These are phyloP conservation scores for Coemansia brasiliensis DNA, from an alignment of 192 early-diverging fungal species.

Conservation along the genomic window DNA sequence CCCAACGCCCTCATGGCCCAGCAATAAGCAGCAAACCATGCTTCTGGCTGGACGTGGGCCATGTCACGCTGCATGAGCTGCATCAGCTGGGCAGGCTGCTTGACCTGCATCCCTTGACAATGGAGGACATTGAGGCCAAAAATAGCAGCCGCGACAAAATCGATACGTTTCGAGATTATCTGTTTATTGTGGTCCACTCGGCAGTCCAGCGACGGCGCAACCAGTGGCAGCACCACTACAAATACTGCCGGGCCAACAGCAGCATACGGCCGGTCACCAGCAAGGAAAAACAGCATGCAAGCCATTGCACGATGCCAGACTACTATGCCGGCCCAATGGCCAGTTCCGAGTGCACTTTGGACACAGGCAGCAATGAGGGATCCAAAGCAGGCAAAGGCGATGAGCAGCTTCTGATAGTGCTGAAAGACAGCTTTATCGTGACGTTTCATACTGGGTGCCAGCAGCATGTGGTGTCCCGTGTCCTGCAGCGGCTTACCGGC, in stretches of 20 bases:
- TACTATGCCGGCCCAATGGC: not conserved
- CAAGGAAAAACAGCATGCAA: not conserved
- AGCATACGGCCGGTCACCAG: slow-evolving; percentile 6
- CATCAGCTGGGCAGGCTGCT: slow-evolving; percentile 61
- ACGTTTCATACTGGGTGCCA: slow-evolving; percentile 29
- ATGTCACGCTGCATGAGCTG: slow-evolving; percentile 61
- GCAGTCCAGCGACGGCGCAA: slow-evolving; percentile 1
- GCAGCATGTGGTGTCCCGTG: slow-evolving; percentile 13
- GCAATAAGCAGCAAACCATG: slow-evolving; percentile 13
- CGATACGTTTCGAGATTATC: slow-evolving; percentile 62
- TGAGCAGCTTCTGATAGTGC: slow-evolving; percentile 22
- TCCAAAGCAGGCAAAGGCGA: not conserved
- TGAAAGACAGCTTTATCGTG: slow-evolving; percentile 34
- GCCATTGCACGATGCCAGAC: not conserved
- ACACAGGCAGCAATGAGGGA: not conserved
- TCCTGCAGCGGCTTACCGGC: slow-evolving; percentile 30
- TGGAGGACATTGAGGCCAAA: slow-evolving; percentile 82
- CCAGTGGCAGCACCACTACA: slow-evolving; percentile 12
- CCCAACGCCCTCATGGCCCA: not conserved
- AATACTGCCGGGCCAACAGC: slow-evolving; percentile 15
- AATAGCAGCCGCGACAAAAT: slow-evolving; percentile 93
- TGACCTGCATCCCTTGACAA: slow-evolving; percentile 73
- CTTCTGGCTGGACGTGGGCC: slow-evolving; percentile 74
- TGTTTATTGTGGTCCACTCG: slow-evolving; percentile 61
- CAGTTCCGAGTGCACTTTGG: not conserved